These are phyloP conservation scores for Naegleria gruberi DNA, from an alignment of 208 protist genomes.

Conservation along the genomic window DNA sequence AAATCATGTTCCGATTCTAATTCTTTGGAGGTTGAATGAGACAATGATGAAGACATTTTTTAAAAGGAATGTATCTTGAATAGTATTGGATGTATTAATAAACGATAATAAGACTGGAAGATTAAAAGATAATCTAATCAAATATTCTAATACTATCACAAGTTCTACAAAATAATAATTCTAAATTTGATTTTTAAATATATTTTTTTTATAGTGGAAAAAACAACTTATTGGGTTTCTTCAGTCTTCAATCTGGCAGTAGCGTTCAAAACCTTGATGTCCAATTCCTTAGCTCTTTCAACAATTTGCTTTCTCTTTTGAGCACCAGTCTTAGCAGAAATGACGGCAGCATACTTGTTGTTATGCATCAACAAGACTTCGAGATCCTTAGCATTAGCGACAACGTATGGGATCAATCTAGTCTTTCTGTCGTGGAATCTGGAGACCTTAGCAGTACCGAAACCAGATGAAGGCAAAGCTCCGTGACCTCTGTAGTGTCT, in stretches of 20 bases:
- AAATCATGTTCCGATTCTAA: not conserved
- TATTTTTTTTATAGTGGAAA: not conserved
- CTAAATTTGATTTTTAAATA: not conserved
- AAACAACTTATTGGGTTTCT: slow-evolving; percentile 53
- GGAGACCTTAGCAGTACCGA: slow-evolving; percentile 91
- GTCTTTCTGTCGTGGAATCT: slow-evolving; percentile 78
- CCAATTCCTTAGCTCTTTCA: slow-evolving; percentile 93
- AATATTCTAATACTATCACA: no score
- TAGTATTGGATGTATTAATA: no score
- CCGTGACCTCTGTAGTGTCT: slow-evolving; percentile 92
- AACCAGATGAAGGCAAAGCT: slow-evolving; percentile 95
- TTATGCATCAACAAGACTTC: slow-evolving; percentile 99
- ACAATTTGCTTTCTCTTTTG: slow-evolving; percentile 90
- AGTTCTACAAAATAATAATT: no score
- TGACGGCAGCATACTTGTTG: slow-evolving; percentile 96
- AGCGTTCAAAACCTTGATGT: slow-evolving; percentile 92
- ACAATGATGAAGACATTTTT: not conserved
- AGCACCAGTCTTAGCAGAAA: slow-evolving; percentile 86
- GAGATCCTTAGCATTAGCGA: slow-evolving; percentile 89
- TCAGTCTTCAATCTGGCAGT: slow-evolving; percentile 83
- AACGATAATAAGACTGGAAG: no score
- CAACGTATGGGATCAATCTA: slow-evolving; percentile 93
- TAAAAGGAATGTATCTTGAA: not conserved
- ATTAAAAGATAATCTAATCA: no score
- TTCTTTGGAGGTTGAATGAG: not conserved